Percentiles rank a stretch among this genome's conserved stretches.
Evolutionary conservation across 495 filamentous ascomycete genomes (phyloP).

Genomic region (Delitschia confertaspora): DNA sequence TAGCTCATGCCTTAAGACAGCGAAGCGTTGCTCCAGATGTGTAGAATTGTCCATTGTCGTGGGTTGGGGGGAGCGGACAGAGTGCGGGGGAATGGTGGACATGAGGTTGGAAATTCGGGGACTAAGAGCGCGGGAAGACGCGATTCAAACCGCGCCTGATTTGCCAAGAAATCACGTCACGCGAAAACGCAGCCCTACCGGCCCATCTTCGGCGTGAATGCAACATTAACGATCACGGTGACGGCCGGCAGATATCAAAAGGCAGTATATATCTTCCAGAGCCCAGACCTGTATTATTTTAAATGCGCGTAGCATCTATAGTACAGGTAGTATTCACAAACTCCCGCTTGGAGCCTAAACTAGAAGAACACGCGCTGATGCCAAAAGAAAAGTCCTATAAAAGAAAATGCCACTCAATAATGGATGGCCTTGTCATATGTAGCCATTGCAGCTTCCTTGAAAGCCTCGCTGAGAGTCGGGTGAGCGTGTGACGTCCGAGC

Average conservation of each 20-base stretch:
- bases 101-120: too few relatives aligned
- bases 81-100: slow-evolving; percentile 10
- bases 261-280: too few relatives aligned
- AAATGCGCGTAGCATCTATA: slow-evolving; percentile 13
- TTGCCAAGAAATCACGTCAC: slow-evolving; percentile 13
- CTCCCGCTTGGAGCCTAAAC: slow-evolving; percentile 19
- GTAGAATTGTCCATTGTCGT: slow-evolving; percentile 15
- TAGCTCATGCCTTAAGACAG: slow-evolving; percentile 57
- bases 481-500: slow-evolving; percentile 94
- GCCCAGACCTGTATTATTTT: slow-evolving; percentile 16
- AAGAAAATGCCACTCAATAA: slow-evolving; percentile 50
- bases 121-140: slow-evolving; percentile 13
- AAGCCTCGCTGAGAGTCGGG: slow-evolving; percentile 91
- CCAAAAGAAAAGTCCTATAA: slow-evolving; percentile 10
- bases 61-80: background rate
- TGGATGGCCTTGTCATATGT: slow-evolving; percentile 96
- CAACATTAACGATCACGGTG: too few relatives aligned
- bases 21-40: slow-evolving; percentile 19
- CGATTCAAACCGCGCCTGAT: slow-evolving; percentile 7
- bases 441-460: slow-evolving; percentile 99
- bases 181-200: slow-evolving; percentile 10
- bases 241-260: background rate
- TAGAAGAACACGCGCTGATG: slow-evolving; percentile 16
- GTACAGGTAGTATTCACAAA: slow-evolving; percentile 30
- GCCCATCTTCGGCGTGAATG: slow-evolving; percentile 5